Evolutionary conservation across 306 rosid species (phyloP).

Genomic region (Acacia crassicarpa): DNA sequence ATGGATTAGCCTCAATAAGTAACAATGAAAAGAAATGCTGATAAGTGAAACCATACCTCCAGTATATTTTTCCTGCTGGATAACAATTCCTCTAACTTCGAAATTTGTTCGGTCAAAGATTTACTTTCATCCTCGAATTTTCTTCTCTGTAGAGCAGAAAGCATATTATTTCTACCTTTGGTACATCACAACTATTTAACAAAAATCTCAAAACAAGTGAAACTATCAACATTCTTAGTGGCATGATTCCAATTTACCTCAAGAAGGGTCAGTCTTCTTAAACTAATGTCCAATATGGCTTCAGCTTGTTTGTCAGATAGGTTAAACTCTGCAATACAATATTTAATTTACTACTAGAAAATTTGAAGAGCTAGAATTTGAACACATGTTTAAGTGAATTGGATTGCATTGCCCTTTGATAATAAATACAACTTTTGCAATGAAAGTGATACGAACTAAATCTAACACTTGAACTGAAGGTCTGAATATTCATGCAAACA

Average conservation of each 20-base stretch:
- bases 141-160: slow-evolving; percentile 63
- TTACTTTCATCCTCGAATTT: slow-evolving; percentile 74
- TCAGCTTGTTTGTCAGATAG: slow-evolving; percentile 97
- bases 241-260: slow-evolving; percentile 61
- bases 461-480: not conserved
- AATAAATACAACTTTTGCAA: slow-evolving; percentile 9
- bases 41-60: slow-evolving; percentile 52
- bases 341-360: slow-evolving; percentile 6
- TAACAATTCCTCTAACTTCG: slow-evolving; percentile 80
- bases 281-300: slow-evolving; percentile 85
- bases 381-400: slow-evolving; percentile 9
- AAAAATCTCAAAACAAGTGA: slow-evolving; percentile 19
- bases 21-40: slow-evolving; percentile 9
- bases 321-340: slow-evolving; percentile 60
- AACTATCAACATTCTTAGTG: slow-evolving; percentile 11
- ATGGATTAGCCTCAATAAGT: not conserved
- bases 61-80: slow-evolving; percentile 76
- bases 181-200: not conserved
- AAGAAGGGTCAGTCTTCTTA: slow-evolving; percentile 77
- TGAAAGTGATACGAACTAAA: not conserved
- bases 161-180: slow-evolving; percentile 4
- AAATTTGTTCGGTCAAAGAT: slow-evolving; percentile 68
- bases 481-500: not conserved
- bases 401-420: not conserved
- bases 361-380: not conserved